phyloP scores from a whole-genome alignment of 805 yeast genomes.

The Candida easanensis region DNA sequence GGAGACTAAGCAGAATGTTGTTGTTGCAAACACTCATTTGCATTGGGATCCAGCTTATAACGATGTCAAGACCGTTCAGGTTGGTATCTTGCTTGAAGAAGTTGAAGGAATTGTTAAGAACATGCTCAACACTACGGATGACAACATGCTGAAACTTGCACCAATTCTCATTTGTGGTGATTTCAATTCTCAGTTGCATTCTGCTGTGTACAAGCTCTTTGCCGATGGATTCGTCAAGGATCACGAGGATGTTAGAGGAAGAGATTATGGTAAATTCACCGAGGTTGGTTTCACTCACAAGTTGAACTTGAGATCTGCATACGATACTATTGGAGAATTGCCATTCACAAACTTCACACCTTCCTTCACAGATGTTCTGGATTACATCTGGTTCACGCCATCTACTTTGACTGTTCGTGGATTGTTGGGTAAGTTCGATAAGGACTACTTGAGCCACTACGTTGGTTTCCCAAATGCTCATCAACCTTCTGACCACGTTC shows the following conservation, averaged over 20 bases:
- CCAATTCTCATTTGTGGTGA: conserved; percentile 94
- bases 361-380: conserved; percentile 87
- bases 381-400: conserved; percentile 93
- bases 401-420: conserved; percentile 80
- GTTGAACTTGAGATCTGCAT: conserved; percentile 81
- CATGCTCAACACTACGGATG: conserved; percentile 33
- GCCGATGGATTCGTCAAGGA: conserved; percentile 76
- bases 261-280: conserved; percentile 89
- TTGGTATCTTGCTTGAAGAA: conserved; percentile 87
- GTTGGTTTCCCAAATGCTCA: conserved; percentile 94
- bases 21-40: conserved; percentile 87
- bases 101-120: conserved; percentile 59
- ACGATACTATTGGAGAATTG: conserved; percentile 79
- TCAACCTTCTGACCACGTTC: conserved; percentile 92
- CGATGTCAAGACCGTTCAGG: conserved; percentile 95
- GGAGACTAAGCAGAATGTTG: conserved; percentile 65
- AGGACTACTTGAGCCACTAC: conserved; percentile 66
- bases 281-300: conserved; percentile 83
- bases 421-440: conserved; percentile 79
- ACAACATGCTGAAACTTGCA: conserved; percentile 49
- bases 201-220: conserved; percentile 91
- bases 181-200: conserved; percentile 80
- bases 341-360: conserved; percentile 96
- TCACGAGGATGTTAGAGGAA: conserved; percentile 78
- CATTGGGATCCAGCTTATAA: conserved; percentile 98